Evolutionary conservation across 176 grass and related monocot genomes (phyloP).

Genomic region (Juncus effusus): DNA sequence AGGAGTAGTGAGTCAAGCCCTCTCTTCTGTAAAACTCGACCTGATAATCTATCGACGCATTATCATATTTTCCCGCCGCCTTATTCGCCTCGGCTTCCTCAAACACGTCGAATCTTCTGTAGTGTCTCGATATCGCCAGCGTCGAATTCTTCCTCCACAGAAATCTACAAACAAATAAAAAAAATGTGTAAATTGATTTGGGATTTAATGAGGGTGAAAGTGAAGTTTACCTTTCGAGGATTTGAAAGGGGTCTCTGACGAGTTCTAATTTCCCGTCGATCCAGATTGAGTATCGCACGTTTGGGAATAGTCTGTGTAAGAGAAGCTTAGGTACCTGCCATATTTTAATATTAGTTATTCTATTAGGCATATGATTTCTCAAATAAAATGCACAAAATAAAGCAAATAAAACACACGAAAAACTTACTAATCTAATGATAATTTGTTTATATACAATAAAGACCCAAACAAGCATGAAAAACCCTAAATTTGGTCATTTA

Average conservation of each 20-base stretch:
- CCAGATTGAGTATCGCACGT: slow-evolving; percentile 77
- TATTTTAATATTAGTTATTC: slow-evolving; percentile 12
- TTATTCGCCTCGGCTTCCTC: slow-evolving; percentile 99
- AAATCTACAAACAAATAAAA: slow-evolving; percentile 57
- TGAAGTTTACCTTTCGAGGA: slow-evolving; percentile 74
- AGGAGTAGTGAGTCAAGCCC: slow-evolving; percentile 87
- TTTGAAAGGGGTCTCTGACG: slow-evolving; percentile 77
- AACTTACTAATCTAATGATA: no score
- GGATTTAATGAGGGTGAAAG: neutral
- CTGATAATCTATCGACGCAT: slow-evolving; percentile 85
- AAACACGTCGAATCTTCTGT: slow-evolving; percentile 95
- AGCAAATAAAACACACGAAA: no score
- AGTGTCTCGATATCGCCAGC: slow-evolving; percentile 90
- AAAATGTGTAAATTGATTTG: neutral
- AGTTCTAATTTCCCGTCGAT: slow-evolving; percentile 99
- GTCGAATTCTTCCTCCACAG: slow-evolving; percentile 41
- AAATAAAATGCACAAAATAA: slow-evolving; percentile 9
- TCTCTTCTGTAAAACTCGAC: slow-evolving; percentile 94
- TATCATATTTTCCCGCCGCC: slow-evolving; percentile 92
- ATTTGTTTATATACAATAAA: no score
- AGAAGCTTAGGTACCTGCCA: slow-evolving; percentile 88
- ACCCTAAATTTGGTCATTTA: no score
- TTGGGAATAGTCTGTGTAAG: slow-evolving; percentile 94
- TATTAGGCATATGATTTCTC: slow-evolving; percentile 6
- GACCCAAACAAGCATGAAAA: no score